Conservation (phyloP, 73 alveolate genomes). For the Diophrys appendiculata region DNA sequence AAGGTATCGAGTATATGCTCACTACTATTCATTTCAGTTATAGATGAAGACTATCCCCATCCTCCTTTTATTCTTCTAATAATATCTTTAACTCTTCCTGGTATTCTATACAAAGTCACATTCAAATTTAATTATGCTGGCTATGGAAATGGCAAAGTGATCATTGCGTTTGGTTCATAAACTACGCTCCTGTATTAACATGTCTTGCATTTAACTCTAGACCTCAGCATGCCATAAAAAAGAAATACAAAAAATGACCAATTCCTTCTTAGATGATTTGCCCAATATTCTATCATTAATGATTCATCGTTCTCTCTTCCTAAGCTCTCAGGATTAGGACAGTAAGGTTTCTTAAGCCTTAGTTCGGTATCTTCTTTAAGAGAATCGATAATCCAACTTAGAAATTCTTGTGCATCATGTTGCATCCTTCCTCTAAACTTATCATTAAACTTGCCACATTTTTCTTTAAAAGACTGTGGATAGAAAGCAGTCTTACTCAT, state of each 20-base stretch:
- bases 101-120: no score
- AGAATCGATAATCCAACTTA: conserved; percentile 72
- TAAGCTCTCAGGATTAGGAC: conserved; percentile 69
- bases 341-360: conserved; percentile 64
- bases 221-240: conserved; percentile 73
- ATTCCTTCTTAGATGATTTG: conserved; percentile 73
- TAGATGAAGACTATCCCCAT: no score
- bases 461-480: conserved; percentile 71
- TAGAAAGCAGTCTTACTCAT: conserved; percentile 54
- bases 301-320: conserved; percentile 65
- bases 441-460: conserved; percentile 68
- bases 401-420: conserved; percentile 84
- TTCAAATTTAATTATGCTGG: no score
- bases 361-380: conserved; percentile 84
- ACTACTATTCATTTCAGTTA: no score
- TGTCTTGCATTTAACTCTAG: conserved; percentile 68
- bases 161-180: no score
- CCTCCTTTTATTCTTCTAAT: no score
- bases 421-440: conserved; percentile 70
- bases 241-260: conserved; percentile 74
- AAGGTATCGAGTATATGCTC: no score
- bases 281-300: conserved; percentile 74
- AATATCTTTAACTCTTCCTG: no score
- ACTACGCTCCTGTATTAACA: no score
- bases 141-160: no score